These are phyloP conservation scores for Aspergillus felis DNA, from an alignment of 2,329 filamentous ascomycete species.

Conservation along the genomic window DNA sequence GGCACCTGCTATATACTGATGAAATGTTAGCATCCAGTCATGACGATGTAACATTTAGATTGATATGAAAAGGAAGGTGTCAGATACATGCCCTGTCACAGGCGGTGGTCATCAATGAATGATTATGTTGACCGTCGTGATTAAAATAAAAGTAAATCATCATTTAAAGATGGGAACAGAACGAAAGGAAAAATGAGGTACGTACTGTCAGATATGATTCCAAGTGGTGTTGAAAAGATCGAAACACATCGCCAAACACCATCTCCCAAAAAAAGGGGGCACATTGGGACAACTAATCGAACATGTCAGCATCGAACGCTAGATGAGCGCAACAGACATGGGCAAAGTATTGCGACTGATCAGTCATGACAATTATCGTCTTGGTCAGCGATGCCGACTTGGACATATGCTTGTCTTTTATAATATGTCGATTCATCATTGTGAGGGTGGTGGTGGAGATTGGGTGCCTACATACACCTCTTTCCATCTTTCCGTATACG, in stretches of 20 bases:
- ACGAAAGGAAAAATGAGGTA: constrained; percentile 7
- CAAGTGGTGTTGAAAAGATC: neutral
- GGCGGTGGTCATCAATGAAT: constrained; percentile 73
- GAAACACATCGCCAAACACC: neutral
- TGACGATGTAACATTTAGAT: constrained; percentile 7
- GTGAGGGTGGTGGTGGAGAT: constrained; percentile 28
- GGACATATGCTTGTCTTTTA: constrained; percentile 97
- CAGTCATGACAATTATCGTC: constrained; percentile 53
- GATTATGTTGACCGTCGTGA: constrained; percentile 88
- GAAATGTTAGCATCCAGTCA: constrained; percentile 12
- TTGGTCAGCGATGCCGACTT: constrained; percentile 54
- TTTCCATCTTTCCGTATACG: neutral
- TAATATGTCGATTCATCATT: constrained; percentile 80
- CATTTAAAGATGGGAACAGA: constrained; percentile 47
- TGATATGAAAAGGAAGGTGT: constrained; percentile 8
- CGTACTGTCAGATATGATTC: constrained; percentile 16
- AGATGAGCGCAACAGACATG: constrained; percentile 12
- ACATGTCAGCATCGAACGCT: constrained; percentile 25
- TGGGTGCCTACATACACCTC: constrained; percentile 24
- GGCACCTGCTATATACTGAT: neutral
- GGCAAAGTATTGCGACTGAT: constrained; percentile 30
- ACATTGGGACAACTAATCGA: constrained; percentile 12
- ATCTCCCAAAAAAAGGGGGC: neutral
- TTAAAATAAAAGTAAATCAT: constrained; percentile 64
- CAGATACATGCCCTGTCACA: constrained; percentile 64